Evolutionary conservation across 345 rosid genomes (phyloP), one percentile per base, ranked within the genome.

Genomic region (Lumnitzera racemosa): DNA sequence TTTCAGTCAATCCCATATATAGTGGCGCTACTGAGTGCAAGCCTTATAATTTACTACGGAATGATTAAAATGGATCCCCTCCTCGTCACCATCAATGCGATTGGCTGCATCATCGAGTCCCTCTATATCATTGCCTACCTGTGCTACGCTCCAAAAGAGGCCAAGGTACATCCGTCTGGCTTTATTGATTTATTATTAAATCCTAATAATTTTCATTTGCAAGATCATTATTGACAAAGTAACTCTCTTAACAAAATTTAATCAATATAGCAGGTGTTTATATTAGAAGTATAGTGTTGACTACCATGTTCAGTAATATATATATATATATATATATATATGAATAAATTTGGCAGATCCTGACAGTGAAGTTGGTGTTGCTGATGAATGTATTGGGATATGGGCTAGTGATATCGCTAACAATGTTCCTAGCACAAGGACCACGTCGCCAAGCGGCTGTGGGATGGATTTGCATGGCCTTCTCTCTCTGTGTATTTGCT

Each of bases 401-500:
- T 55, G 92, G 97, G 2, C 24, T 54, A 15, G 58, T 90, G 24
- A 65, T 78, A 41, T 11, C 75, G 13, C 11, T 72, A 23, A 82
- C 95, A 9, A 47, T 77, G 62, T 80, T 76, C 68, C 59, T 86
- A 2, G 24, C 68, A 15, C 69, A 77, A 17, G 92, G 78, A 2
- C 13, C 15, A 3, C 58, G 24, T 13, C 89, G 95, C 15, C 65
- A 67, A 24, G 16, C 62, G 7, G 63, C 88, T 50, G 76, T 94
- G 16, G 99, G 96, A 49, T 86, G 88, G 79, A 71, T 88, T 31
- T 88, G 97, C 76, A 79, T 94, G 90, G 70, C 70, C 16, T 82
- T 90, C 56, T 65, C 97, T 47, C 63, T 88, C 4, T 36, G 72
- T 53, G 97, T 90, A 1, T 94, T 94, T 48, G 85, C 64, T 17